A percentile compares a stretch with the other conserved stretches of the same genome.
Conservation (phyloP, 768 basidiomycete genomes). For the Pulveroboletus sp. region DNA sequence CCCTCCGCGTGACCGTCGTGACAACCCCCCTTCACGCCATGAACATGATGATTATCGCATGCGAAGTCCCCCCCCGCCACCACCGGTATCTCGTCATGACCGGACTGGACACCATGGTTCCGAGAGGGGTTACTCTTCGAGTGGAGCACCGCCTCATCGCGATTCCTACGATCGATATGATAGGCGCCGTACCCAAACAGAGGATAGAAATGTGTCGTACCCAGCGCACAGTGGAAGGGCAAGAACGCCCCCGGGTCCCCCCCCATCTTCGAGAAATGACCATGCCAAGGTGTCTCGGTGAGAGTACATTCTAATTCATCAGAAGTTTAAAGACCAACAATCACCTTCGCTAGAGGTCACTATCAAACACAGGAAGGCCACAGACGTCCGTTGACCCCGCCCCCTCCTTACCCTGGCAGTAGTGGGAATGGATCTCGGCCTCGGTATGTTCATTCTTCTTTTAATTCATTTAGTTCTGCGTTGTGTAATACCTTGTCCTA, state of each 20-base stretch:
- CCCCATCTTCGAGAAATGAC: conserved; percentile 56
- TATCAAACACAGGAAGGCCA: conserved; percentile 33
- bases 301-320: conserved; percentile 7
- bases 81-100: conserved; percentile 50
- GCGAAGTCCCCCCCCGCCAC: conserved; percentile 45
- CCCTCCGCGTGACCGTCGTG: conserved; percentile 50
- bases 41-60: conserved; percentile 69
- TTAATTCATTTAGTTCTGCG: not conserved
- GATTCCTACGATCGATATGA: conserved; percentile 62
- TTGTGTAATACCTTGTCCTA: conserved; percentile 20
- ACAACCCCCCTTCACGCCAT: conserved; percentile 50
- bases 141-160: conserved; percentile 37
- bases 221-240: conserved; percentile 47
- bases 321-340: not conserved
- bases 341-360: conserved; percentile 6
- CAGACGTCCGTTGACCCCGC: conserved; percentile 48
- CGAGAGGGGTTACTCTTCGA: conserved; percentile 44
- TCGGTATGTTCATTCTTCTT: conserved; percentile 28
- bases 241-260: conserved; percentile 51
- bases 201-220: conserved; percentile 38
- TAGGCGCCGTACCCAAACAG: conserved; percentile 40
- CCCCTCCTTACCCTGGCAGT: conserved; percentile 47
- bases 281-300: conserved; percentile 62
- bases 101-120: conserved; percentile 35
- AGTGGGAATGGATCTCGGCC: conserved; percentile 39